Evolutionary conservation across 768 basidiomycete species (phyloP).

Genomic region (Tylopilus intermedius): DNA sequence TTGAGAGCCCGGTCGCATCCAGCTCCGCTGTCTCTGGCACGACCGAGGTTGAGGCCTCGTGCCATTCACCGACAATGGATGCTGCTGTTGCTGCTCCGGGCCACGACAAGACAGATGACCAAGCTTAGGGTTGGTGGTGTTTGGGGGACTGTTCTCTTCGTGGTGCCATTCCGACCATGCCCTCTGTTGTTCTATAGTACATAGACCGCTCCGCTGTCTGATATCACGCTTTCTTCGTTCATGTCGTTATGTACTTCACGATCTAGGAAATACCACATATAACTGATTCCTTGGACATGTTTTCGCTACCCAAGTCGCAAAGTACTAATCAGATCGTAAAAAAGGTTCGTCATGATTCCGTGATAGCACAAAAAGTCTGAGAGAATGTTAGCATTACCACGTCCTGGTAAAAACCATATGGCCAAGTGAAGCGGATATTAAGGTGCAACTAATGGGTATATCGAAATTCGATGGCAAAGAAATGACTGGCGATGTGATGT

Average conservation of each 20-base stretch:
- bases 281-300: conserved; percentile 12
- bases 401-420: conserved; percentile 30
- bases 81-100: background rate
- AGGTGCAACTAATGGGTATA: conserved; percentile 35
- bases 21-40: background rate
- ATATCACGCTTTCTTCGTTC: background rate
- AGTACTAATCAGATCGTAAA: conserved; percentile 31
- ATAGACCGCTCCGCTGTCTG: background rate
- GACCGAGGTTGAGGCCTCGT: background rate
- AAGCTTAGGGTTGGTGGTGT: background rate
- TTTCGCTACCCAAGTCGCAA: conserved; percentile 23
- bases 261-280: conserved; percentile 3
- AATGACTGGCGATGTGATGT: conserved; percentile 32
- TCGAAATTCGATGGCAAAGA: conserved; percentile 33
- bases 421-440: conserved; percentile 34
- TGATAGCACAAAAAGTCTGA: conserved; percentile 23
- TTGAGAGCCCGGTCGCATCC: background rate
- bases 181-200: background rate
- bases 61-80: background rate
- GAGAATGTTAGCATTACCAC: conserved; percentile 26
- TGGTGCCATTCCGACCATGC: background rate
- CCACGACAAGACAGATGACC: background rate
- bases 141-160: background rate
- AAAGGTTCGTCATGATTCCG: conserved; percentile 18
- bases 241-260: background rate